These are phyloP conservation scores for Aquilaria yunnanensis DNA, from an alignment of 345 rosid species.

Conservation along the genomic window DNA sequence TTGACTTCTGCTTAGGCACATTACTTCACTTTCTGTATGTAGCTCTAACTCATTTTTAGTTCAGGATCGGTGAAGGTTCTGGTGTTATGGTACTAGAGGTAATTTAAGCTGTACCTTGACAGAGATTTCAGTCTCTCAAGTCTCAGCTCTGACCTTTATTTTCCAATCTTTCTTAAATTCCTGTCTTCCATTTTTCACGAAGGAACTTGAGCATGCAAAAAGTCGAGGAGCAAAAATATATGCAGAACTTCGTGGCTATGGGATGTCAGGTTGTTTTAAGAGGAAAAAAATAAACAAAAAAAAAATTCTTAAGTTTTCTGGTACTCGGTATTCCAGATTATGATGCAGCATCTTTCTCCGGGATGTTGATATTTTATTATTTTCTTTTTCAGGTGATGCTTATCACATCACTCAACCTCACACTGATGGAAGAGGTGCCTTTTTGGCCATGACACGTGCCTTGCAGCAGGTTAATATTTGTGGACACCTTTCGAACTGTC, in stretches of 20 bases:
- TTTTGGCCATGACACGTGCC: conserved; percentile 86
- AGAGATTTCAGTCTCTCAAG: neutral
- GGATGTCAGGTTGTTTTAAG: conserved; percentile 79
- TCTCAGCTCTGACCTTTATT: neutral
- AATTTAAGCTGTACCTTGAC: conserved; percentile 20
- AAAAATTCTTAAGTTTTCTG: too few relatives aligned
- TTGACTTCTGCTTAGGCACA: conserved; percentile 8
- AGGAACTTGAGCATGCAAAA: conserved; percentile 97
- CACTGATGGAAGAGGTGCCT: conserved; percentile 84
- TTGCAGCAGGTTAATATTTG: conserved; percentile 47
- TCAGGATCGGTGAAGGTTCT: conserved; percentile 96
- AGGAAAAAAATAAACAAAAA: conserved; percentile 1
- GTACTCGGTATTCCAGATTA: too few relatives aligned
- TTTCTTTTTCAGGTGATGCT: conserved; percentile 67
- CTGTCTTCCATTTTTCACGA: neutral
- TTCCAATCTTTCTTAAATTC: conserved; percentile 1
- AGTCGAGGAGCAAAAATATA: conserved; percentile 77
- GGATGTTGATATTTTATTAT: neutral
- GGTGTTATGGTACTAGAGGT: conserved; percentile 88
- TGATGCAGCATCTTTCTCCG: too few relatives aligned
- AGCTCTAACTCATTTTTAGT: conserved; percentile 18
- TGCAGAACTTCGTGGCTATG: conserved; percentile 94
- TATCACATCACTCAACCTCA: conserved; percentile 93
- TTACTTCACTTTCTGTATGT: conserved; percentile 3
- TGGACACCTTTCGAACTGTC: too few relatives aligned